Base-by-base conservation (phyloP, 345 rosid species). In the Citrus maxima region DNA sequence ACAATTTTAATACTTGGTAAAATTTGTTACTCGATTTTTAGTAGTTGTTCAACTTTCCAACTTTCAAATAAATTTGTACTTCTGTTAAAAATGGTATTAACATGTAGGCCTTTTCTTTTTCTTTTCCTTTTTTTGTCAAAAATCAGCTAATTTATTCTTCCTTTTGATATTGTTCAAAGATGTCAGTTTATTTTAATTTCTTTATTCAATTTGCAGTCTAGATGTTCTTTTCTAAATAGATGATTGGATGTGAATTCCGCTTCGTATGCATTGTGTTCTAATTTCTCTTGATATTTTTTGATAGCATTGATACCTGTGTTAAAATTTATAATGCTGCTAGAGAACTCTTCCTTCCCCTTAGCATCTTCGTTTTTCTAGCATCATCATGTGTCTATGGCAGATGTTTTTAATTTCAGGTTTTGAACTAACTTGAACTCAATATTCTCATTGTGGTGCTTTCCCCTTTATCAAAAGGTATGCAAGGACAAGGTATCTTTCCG, bases 401-500 rank as follows among this genome's bases (percentile, higher is more conserved):
- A 4, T 54, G 58, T 5, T 54, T 51, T 54, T 0, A 6, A 51
- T 51, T 42, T 72, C 49, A 56, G n/a, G 27, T 58, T 42, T 74
- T 40, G 35, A 38, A 74, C 37, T 19, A 35, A 35, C 59, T 62
- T 18, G 16, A 62, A 24, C 68, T 24, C 18, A 10, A 25, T 25
- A 1, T 77, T 67, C 79, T 77, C 66, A 32, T 56, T 77, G 8
- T 19, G 66, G 10, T n/a, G 30, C 42, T 55, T 73, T 40, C 13
- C 42, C 65, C 76, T 25, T 60, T 70, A 62, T 70, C 80, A 65
- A 28, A 42, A 70, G 77, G 82, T 32, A 19, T 5, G 54, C 61
- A 66, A 63, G 12, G 73, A n/a, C 18, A 22, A 30, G 24, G 70
- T 81, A 35, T 87, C 86, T 24, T 87, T 87, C 78, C 80, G 65